Evolutionary conservation across 768 basidiomycete genomes (phyloP).

Genomic region (Termitomyces sp.): DNA sequence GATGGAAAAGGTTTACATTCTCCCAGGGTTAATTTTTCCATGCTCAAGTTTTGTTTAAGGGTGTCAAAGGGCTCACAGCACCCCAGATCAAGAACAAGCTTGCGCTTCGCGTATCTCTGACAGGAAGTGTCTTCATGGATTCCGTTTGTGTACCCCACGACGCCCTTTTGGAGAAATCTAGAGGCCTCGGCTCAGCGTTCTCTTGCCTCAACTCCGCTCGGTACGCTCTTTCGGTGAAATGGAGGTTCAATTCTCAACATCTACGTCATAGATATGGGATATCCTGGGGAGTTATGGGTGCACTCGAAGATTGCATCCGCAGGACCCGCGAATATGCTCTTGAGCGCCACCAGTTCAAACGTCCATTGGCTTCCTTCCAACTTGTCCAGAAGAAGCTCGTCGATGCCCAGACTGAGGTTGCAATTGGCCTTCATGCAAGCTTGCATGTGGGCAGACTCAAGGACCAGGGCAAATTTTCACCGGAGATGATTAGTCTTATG

Average conservation of each 20-base stretch:
- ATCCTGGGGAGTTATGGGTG: constrained; percentile 94
- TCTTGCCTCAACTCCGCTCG: constrained; percentile 89
- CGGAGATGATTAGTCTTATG: constrained; percentile 93
- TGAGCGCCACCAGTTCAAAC: constrained; percentile 85
- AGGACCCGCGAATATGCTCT: constrained; percentile 80
- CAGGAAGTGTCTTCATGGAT: constrained; percentile 91
- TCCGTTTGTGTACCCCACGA: constrained; percentile 73
- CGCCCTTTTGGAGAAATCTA: constrained; percentile 70
- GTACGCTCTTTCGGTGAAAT: constrained; percentile 22
- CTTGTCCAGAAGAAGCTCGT: constrained; percentile 97
- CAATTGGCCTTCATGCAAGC: constrained; percentile 71
- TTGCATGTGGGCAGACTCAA: constrained; percentile 84
- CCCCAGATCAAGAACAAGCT: constrained; percentile 92
- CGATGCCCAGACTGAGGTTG: constrained; percentile 85
- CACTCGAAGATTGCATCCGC: constrained; percentile 85
- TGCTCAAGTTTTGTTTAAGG: constrained; percentile 38
- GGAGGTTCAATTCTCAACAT: background rate
- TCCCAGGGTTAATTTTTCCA: background rate
- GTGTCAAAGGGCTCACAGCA: constrained; percentile 72
- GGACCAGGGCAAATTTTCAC: constrained; percentile 63
- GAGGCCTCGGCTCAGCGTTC: constrained; percentile 82
- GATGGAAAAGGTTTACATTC: constrained; percentile 68
- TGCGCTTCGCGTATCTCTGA: constrained; percentile 79
- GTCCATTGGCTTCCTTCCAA: constrained; percentile 91
- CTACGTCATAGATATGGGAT: constrained; percentile 61